Evolutionary conservation across 768 basidiomycete species (phyloP), one percentile per base, ranked within the genome.

Genomic region (Wakefieldia striispora): DNA sequence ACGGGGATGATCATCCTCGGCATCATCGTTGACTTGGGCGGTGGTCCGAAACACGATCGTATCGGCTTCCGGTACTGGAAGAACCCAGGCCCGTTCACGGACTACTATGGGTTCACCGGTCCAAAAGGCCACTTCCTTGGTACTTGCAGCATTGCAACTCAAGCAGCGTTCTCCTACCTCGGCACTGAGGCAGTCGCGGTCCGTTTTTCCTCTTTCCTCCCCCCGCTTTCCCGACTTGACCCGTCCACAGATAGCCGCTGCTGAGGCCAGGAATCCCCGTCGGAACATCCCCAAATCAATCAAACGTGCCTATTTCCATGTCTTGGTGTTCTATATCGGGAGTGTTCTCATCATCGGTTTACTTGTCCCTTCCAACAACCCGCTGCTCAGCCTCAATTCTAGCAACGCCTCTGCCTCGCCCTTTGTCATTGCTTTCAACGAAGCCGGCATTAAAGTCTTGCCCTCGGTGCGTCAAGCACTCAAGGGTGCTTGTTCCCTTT

Each of bases 141-240:
- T 5, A 70, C 70, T 47, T 81, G 75, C 70, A 72, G 78, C 2
- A 81, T 80, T 40, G 72, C 80, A 46, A 75, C 72, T 9, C 79
- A 82, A 57, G 84, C 83, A 13, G 79, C 77, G 4, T 84, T 83
- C 68, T 75, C 79, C 12, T 83, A 73, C 63, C 72, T 78, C 24
- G 83, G 83, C 12, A 80, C 82, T 1, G 83, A 84, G 59, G 66
- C 69, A 34, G 75, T 75, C 19, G 75, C 74, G 40, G 72, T 74
- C 48, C 54, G 65, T 63, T 4, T 47, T 31, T 20, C 37, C 6
- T 0, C n/a, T 45, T 4, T 8, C 6, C 21, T 12, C 16, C 10
- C 39, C 14, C 38, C 24, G 13, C 35, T 29, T 14, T 45, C 36
- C 7, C n/a, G 5, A 29, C 36, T 35, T 53, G 34, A 54, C 41